A percentile compares a stretch with the other conserved stretches of the same genome.
Conservation (phyloP, 192 early-diverging fungal species). For the Coemansia guatemalensis region DNA sequence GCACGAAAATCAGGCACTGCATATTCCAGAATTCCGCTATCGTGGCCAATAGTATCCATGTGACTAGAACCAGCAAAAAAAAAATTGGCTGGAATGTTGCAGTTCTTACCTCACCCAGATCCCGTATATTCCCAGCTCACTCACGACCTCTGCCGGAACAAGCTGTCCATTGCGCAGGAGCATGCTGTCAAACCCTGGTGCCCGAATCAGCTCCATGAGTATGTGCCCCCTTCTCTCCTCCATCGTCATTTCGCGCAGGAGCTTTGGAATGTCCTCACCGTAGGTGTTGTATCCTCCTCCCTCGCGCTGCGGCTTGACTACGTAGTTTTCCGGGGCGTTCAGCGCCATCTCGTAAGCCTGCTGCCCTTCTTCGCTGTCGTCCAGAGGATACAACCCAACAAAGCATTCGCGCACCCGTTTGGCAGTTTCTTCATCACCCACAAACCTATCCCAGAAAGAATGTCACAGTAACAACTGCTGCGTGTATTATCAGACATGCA, state of each 20-base stretch:
- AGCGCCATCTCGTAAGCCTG: slow-evolving; percentile 69
- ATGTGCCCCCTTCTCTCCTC: slow-evolving; percentile 84
- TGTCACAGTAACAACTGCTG: neutral
- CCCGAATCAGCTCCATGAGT: slow-evolving; percentile 92
- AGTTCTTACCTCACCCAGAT: slow-evolving; percentile 72
- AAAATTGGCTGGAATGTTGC: neutral
- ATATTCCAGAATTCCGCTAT: neutral
- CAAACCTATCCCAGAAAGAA: slow-evolving; percentile 34
- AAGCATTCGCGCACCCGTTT: slow-evolving; percentile 69
- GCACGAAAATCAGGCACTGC: neutral
- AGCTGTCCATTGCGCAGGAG: slow-evolving; percentile 78
- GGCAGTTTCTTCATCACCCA: slow-evolving; percentile 49
- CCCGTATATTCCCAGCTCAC: slow-evolving; percentile 94
- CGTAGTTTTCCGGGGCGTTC: slow-evolving; percentile 64
- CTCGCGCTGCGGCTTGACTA: slow-evolving; percentile 96
- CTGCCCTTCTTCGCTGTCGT: slow-evolving; percentile 62
- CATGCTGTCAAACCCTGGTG: slow-evolving; percentile 69
- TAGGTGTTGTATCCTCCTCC: slow-evolving; percentile 97
- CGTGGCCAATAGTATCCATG: neutral
- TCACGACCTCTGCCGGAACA: slow-evolving; percentile 73
- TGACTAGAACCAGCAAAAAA: neutral
- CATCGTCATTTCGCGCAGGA: slow-evolving; percentile 55
- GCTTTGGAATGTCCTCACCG: slow-evolving; percentile 71
- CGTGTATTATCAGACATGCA: neutral
- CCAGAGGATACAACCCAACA: slow-evolving; percentile 89